These are phyloP conservation scores for Dalechampia spathulata DNA, from an alignment of 441 rosid species.

Conservation along the genomic window DNA sequence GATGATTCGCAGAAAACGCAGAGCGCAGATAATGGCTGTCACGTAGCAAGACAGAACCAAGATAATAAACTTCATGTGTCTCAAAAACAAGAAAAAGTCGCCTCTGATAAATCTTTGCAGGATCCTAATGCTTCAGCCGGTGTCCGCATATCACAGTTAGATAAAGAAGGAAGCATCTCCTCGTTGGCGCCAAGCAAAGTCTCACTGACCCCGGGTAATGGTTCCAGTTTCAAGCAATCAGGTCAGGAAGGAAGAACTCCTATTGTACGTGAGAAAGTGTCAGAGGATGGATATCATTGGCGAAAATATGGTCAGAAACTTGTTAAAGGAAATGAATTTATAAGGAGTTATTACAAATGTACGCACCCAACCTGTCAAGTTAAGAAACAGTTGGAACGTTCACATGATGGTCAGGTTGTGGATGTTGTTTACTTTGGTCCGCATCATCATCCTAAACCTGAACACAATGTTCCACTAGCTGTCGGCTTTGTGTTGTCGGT, in stretches of 20 bases:
- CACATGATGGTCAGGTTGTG: conserved; percentile 52
- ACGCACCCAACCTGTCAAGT: conserved; percentile 70
- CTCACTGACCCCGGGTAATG: conserved; percentile 23
- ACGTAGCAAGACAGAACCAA: conserved; percentile 16
- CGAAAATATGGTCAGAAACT: conserved; percentile 89
- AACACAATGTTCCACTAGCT: conserved; percentile 28
- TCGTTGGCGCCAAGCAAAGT: conserved; percentile 25
- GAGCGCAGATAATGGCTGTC: conserved; percentile 20
- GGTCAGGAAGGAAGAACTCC: conserved; percentile 52
- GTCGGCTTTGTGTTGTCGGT: conserved; percentile 36
- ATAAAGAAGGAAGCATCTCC: conserved; percentile 36
- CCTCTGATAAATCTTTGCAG: conserved; percentile 22
- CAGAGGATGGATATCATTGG: conserved; percentile 86
- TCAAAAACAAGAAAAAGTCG: conserved; percentile 20
- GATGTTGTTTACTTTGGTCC: conserved; percentile 61
- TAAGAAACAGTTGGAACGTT: conserved; percentile 77
- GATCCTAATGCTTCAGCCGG: conserved; percentile 18
- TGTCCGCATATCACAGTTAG: conserved; percentile 18
- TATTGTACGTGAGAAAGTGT: conserved; percentile 56
- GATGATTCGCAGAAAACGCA: conserved; percentile 25
- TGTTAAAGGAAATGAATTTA: conserved; percentile 80
- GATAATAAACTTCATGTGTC: conserved; percentile 20
- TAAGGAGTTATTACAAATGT: conserved; percentile 88
- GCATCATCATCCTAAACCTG: conserved; percentile 75
- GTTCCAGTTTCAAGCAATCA: conserved; percentile 26